phyloP scores from a whole-genome alignment of 306 rosid species.

The Trifolium pratense region DNA sequence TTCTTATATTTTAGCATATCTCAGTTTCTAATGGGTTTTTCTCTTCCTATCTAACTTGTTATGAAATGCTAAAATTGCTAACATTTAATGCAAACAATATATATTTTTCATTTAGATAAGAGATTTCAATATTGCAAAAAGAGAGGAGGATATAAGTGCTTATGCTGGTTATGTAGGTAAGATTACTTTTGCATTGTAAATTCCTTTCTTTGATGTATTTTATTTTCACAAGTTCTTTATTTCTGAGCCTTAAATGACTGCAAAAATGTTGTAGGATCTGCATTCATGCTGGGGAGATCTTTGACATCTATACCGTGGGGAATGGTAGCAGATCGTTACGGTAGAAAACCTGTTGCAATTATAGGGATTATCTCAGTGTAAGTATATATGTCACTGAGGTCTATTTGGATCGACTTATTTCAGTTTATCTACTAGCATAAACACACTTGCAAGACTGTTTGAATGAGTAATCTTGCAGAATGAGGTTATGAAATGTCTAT shows the following conservation, averaged over 20 bases:
- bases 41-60: too few relatives aligned
- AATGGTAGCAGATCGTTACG: conserved; percentile 78
- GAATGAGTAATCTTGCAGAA: too few relatives aligned
- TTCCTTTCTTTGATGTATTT: conserved; percentile 4
- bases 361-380: conserved; percentile 63
- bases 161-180: conserved; percentile 88
- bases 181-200: not conserved
- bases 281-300: conserved; percentile 79
- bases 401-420: too few relatives aligned
- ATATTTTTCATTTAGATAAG: conserved; percentile 58
- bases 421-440: not conserved
- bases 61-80: not conserved
- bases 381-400: conserved; percentile 35
- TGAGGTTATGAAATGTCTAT: too few relatives aligned
- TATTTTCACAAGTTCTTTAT: not conserved
- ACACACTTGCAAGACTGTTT: too few relatives aligned
- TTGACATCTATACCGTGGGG: conserved; percentile 84
- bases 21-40: too few relatives aligned
- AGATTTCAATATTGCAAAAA: conserved; percentile 78
- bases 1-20: not conserved
- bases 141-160: conserved; percentile 70
- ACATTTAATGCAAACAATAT: not conserved
- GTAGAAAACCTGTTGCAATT: conserved; percentile 75
- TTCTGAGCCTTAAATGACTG: conserved; percentile 5
- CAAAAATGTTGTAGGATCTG: conserved; percentile 58